Evolutionary conservation across 139 green algal genomes (phyloP).

Genomic region (Spirogloea muscicola): DNA sequence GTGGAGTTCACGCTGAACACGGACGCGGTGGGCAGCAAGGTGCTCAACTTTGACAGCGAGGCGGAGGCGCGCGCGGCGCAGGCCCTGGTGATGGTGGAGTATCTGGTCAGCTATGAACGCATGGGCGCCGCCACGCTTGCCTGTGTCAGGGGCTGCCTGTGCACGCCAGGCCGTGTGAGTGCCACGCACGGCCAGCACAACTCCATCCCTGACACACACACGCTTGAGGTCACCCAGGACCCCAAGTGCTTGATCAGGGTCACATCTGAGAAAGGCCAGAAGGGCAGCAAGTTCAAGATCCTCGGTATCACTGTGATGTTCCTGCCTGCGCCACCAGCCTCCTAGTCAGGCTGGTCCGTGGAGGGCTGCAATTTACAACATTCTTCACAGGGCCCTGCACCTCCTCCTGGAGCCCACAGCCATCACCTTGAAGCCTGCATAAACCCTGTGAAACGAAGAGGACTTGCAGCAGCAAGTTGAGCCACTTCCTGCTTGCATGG

Average conservation of each 20-base stretch:
- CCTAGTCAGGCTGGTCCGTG: no score
- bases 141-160: constrained; percentile 22
- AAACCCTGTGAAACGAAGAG: no score
- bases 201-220: not conserved
- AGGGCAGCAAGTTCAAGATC: constrained; percentile 30
- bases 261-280: not conserved
- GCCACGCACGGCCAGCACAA: constrained; percentile 17
- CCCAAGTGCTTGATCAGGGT: constrained; percentile 9
- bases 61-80: not conserved
- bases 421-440: no score
- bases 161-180: not conserved
- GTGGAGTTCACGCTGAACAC: constrained; percentile 29
- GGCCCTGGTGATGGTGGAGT: constrained; percentile 16
- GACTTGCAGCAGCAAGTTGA: no score
- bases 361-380: no score
- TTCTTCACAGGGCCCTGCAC: no score
- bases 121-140: constrained; percentile 10
- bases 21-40: not conserved
- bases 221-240: constrained; percentile 13
- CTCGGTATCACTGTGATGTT: constrained; percentile 1
- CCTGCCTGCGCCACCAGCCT: no score
- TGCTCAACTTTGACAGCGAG: constrained; percentile 9
- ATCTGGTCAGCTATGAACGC: constrained; percentile 34
- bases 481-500: no score
- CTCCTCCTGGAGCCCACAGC: no score